Evolutionary conservation across 768 basidiomycete genomes (phyloP).

Genomic region (Agrocybe praecox): DNA sequence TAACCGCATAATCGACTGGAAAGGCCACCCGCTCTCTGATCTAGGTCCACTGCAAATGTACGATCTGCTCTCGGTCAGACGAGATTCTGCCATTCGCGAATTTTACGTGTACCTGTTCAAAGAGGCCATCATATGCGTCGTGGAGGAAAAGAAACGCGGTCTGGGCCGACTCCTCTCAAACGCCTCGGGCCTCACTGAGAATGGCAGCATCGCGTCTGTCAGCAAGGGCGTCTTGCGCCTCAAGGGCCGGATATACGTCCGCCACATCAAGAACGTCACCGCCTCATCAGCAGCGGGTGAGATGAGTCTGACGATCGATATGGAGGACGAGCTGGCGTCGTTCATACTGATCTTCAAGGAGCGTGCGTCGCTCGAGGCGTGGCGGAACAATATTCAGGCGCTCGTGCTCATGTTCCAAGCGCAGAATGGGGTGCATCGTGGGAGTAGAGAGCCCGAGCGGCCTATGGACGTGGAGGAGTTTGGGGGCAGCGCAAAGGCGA

Average conservation of each 20-base stretch:
- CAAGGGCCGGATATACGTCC: constrained; percentile 94
- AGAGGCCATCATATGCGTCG: constrained; percentile 97
- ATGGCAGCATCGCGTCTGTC: constrained; percentile 42
- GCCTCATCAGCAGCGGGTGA: constrained; percentile 79
- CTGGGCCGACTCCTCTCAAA: constrained; percentile 73
- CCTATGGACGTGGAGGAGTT: constrained; percentile 72
- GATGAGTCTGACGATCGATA: constrained; percentile 93
- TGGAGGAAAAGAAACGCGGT: constrained; percentile 90
- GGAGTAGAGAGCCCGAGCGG: constrained; percentile 10
- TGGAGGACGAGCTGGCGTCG: constrained; percentile 96
- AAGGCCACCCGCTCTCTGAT: constrained; percentile 88
- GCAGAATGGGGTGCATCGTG: constrained; percentile 41
- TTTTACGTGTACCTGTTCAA: constrained; percentile 97
- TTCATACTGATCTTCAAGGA: constrained; percentile 98
- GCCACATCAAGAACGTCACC: constrained; percentile 89
- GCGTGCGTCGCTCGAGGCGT: constrained; percentile 83
- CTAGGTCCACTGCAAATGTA: constrained; percentile 91
- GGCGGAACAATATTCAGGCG: constrained; percentile 81
- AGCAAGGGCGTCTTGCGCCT: constrained; percentile 80
- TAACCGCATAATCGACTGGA: constrained; percentile 94
- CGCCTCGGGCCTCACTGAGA: constrained; percentile 58
- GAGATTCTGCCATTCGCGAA: constrained; percentile 88
- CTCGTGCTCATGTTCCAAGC: constrained; percentile 75
- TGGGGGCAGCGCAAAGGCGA: constrained; percentile 73
- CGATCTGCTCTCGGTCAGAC: constrained; percentile 85